Evolutionary conservation across 352 stramenopile species (phyloP), one percentile per base, ranked within the genome.

Genomic region (Globisporangium heterothallicum): DNA sequence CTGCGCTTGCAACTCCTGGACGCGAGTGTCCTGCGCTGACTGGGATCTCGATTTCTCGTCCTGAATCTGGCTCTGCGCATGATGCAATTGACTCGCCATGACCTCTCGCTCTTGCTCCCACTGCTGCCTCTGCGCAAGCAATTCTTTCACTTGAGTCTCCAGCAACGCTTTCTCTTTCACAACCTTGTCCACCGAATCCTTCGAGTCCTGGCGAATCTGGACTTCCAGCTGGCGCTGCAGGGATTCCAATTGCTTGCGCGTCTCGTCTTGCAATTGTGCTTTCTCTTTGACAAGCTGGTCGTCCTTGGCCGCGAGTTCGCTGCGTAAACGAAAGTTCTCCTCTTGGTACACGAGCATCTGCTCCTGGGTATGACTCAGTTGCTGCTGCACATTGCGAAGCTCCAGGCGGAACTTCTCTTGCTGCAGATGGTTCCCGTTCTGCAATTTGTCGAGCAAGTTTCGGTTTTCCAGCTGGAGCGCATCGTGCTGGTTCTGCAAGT

Each of bases 341-440:
- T 86, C 74, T 26, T 88, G 74, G 49, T 77, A 86, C 46, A 74
- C 69, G 12, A 86, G 53, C 73, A 84, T 78, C 59, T 89, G 74
- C 46, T 87, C 67, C 46, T 89, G 78, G 0, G 76, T 75, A 19
- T 84, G 66, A 13, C 68, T 74, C 4, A 89, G 61, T 29, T 86
- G 71, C 55, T 84, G 70, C 59, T 89, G 72, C 49, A 84, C 63
- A 26, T 59, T 70, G 5, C 74, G 69, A 19, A 89, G 26, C 50
- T 89, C 78, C 25, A 85, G 60, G 10, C 75, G 72, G 42, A 85
- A 86, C 35, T 86, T 85, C 38, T 89, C 78, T 43, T 87, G 75
- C 52, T 89, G 76, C 29, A 86, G 56, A 38, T 85, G 66, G 30
- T 75, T 84, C 1, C 72, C 71, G 49, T 74, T 86, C 43, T 86